Conservation (phyloP, 1,139 yeast genomes). For the Meyerozyma elateridarum region DNA sequence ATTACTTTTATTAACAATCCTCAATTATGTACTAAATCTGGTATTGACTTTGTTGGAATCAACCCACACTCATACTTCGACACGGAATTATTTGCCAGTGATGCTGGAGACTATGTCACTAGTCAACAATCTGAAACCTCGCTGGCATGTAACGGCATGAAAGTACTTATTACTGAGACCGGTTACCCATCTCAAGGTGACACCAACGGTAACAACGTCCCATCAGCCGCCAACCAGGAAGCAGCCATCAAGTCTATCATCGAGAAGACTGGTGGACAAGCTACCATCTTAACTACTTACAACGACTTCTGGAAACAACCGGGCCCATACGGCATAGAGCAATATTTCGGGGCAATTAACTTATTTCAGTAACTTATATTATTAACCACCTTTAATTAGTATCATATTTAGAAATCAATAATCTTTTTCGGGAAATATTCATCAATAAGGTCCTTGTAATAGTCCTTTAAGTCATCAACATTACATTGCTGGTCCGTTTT, state of each 20-base stretch:
- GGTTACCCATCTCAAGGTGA: constrained; percentile 82
- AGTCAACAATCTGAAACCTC: constrained; percentile 55
- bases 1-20: constrained; percentile 63
- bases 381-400: constrained; percentile 2
- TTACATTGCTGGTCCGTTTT: constrained; percentile 50
- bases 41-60: constrained; percentile 69
- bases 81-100: constrained; percentile 49
- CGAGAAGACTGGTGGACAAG: constrained; percentile 50
- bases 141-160: constrained; percentile 46
- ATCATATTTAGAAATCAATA: constrained; percentile 44
- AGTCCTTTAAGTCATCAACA: constrained; percentile 47
- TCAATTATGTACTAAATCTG: constrained; percentile 59
- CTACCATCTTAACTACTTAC: constrained; percentile 69
- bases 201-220: constrained; percentile 68
- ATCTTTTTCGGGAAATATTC: constrained; percentile 58
- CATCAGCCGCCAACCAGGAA: constrained; percentile 63
- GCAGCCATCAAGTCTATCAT: constrained; percentile 57
- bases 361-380: constrained; percentile 22
- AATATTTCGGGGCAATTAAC: constrained; percentile 68
- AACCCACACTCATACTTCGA: constrained; percentile 88
- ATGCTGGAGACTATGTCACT: constrained; percentile 69
- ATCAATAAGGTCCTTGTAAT: constrained; percentile 59
- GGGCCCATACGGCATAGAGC: constrained; percentile 81
- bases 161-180: constrained; percentile 68
- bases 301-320: constrained; percentile 87